phyloP scores from a whole-genome alignment of 2,329 filamentous ascomycete genomes.

The Gremmenia infestans region DNA sequence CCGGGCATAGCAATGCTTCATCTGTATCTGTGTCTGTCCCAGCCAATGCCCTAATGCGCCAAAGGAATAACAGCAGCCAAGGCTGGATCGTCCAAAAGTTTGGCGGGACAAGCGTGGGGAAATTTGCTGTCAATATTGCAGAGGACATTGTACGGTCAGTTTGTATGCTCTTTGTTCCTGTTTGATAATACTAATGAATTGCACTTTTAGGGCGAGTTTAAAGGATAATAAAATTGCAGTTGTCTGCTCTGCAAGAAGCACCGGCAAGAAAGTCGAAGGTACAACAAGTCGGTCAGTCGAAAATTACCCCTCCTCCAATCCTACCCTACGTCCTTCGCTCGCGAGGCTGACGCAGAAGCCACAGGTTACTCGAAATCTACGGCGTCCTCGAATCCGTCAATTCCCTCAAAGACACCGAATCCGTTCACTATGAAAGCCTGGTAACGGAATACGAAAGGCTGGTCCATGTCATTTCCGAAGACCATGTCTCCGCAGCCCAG shows the following conservation, averaged over 20 bases:
- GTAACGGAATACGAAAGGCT: conserved; percentile 64
- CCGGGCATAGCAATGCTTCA: conserved; percentile 14
- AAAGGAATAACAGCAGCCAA: conserved; percentile 30
- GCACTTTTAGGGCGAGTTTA: conserved; percentile 49
- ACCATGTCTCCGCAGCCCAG: conserved; percentile 72
- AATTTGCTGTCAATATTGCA: conserved; percentile 76
- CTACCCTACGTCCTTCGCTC: conserved; percentile 1
- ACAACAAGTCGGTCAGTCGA: conserved; percentile 81
- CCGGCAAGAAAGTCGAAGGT: conserved; percentile 87
- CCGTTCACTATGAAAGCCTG: conserved; percentile 45
- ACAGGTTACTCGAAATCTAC: conserved; percentile 52
- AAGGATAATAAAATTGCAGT: conserved; percentile 73
- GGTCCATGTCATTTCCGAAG: conserved; percentile 74
- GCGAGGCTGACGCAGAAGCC: conserved; percentile 11
- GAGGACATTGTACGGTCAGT: conserved; percentile 63
- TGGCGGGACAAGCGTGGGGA: conserved; percentile 91
- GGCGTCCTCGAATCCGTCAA: conserved; percentile 51
- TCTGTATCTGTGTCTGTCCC: background rate
- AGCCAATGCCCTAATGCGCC: conserved; percentile 5
- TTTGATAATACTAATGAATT: conserved; percentile 6
- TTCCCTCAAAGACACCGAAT: conserved; percentile 47
- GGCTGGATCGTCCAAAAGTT: conserved; percentile 91
- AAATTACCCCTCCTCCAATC: conserved; percentile 25
- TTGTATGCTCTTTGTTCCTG: background rate
- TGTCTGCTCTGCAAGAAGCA: conserved; percentile 92